These are phyloP conservation scores for Kodamaea jinghongensis DNA, from an alignment of 805 yeast genomes.

Conservation along the genomic window DNA sequence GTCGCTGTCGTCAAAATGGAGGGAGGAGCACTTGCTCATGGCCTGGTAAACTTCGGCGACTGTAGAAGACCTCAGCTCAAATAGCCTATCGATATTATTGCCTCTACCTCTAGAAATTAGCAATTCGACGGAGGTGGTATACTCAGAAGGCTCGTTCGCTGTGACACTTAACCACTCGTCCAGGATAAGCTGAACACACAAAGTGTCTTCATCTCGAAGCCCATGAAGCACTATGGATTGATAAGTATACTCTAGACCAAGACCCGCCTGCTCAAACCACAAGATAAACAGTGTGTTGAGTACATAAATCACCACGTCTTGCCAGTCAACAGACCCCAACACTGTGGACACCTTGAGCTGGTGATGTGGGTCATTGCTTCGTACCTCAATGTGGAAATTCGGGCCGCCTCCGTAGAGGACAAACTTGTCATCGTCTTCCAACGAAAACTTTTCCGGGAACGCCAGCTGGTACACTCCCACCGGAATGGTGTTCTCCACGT, in stretches of 20 bases:
- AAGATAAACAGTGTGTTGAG: conserved; percentile 33
- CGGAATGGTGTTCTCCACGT: conserved; percentile 40
- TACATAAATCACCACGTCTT: conserved; percentile 26
- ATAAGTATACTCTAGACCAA: conserved; percentile 37
- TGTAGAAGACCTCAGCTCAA: conserved; percentile 10
- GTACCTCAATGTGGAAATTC: conserved; percentile 13
- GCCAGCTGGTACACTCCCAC: conserved; percentile 30
- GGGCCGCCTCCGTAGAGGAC: conserved; percentile 41
- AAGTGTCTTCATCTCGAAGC: conserved; percentile 18
- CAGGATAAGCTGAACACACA: conserved; percentile 33
- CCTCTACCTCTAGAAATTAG: conserved; percentile 10
- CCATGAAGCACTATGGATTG: conserved; percentile 34
- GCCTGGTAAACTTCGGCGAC: conserved; percentile 27
- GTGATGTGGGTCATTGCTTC: conserved; percentile 15
- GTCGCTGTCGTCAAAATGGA: conserved; percentile 33
- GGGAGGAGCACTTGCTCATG: conserved; percentile 36
- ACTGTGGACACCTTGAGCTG: conserved; percentile 12
- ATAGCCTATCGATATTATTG: conserved; percentile 11
- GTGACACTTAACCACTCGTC: conserved; percentile 16
- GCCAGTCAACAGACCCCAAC: conserved; percentile 10
- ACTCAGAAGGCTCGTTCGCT: conserved; percentile 15
- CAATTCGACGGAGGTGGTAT: conserved; percentile 19
- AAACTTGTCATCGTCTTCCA: conserved; percentile 36
- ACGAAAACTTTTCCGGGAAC: conserved; percentile 38
- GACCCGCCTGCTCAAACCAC: conserved; percentile 21